Evolutionary conservation across 345 rosid genomes (phyloP), one percentile per base, ranked within the genome.

Genomic region (Abelmoschus esculentus): DNA sequence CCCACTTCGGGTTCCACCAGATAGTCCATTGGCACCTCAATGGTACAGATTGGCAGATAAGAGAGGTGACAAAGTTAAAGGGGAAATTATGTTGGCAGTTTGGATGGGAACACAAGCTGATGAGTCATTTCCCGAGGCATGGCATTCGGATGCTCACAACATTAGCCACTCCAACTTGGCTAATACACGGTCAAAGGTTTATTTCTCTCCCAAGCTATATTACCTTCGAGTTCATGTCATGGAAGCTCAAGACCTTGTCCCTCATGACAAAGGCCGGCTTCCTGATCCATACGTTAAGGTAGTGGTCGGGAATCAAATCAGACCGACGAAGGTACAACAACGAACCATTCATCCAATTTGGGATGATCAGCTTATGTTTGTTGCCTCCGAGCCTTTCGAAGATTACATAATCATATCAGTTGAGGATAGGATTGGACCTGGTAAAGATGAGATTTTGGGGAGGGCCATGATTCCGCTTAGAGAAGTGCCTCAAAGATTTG

Each of bases 51-150:
- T 54, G 13, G 29, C 28, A 9, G 59, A 54, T 22, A 54, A 54
- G 28, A 54, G 17, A 52, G 9, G 56, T 22, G 83, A 84, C 69
- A 95, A 86, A 79, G 50, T 50, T 2, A 82, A 70, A 67, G 99
- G 99, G 28, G 97, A 95, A 72, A 58, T 95, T n/a, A 95, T 95
- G 99, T 86, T 95, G 14, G 93, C 96, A 1, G 91, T 95, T 26
- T 95, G 99, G 99, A 82, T 95, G 80, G 98, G 99, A 61, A 95
- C 99, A 17, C 99, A 92, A 76, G 98, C 99, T 0, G 99, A 95
- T 31, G 99, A 95, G 74, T 84, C 98, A 7, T 95, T 95, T 74
- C 92, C 96, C 0, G 92, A 86, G 47, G 98, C 98, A 52, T 95
- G 99, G 98, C 98, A 95, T 68, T 95, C 99, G 7, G 99, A 95